Conservation (phyloP, 1,284 basidiomycete species). For the Melampsora abietis-canadensis region DNA sequence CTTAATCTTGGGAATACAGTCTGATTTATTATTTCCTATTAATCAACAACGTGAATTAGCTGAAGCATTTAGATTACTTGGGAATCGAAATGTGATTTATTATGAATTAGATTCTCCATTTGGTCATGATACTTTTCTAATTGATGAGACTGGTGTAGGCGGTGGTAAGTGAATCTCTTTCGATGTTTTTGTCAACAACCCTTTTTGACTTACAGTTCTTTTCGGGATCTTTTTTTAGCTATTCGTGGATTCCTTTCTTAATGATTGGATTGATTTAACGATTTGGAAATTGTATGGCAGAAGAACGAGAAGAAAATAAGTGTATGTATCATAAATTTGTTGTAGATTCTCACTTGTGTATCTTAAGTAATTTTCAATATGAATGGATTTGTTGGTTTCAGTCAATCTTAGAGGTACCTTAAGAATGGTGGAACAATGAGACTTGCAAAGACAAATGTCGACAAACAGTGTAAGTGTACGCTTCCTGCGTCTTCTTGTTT, state of each 20-base stretch:
- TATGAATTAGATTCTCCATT: constrained; percentile 97
- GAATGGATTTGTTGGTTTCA: too few relatives aligned
- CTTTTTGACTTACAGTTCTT: background rate
- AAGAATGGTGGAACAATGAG: too few relatives aligned
- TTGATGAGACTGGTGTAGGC: constrained; percentile 31
- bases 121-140: constrained; percentile 89
- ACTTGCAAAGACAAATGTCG: too few relatives aligned
- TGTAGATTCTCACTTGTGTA: too few relatives aligned
- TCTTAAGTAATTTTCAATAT: too few relatives aligned
- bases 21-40: constrained; percentile 92
- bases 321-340: too few relatives aligned
- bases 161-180: constrained; percentile 27
- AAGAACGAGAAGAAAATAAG: too few relatives aligned
- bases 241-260: constrained; percentile 10
- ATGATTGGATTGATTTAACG: background rate
- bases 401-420: too few relatives aligned
- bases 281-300: too few relatives aligned
- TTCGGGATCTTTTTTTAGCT: background rate
- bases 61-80: constrained; percentile 83
- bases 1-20: constrained; percentile 90
- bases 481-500: too few relatives aligned
- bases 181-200: too few relatives aligned
- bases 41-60: constrained; percentile 95
- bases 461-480: too few relatives aligned
- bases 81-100: constrained; percentile 75